Base-by-base conservation (phyloP, 1,139 yeast species). In the Geotrichum phurueaensis region DNA sequence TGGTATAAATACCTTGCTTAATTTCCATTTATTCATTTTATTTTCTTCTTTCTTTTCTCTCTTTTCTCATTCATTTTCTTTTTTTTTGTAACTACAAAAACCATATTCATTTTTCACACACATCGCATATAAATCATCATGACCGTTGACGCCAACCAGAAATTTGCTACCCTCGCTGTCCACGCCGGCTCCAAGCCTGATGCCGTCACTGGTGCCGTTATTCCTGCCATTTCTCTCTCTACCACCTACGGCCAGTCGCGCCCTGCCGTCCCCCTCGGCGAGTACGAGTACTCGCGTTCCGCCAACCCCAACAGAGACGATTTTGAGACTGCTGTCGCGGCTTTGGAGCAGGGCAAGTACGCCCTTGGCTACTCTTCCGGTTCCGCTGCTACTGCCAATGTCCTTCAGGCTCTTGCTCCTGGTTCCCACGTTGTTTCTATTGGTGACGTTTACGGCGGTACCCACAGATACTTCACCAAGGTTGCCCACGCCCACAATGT, bases 371-470 rank as follows among this genome's bases (percentile, higher is more conserved):
- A 88, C 74, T 78, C 89, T 54, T 88, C 96, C 23, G 97, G 97
- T 60, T 86, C 92, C 59, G 96, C 96, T 61, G 83, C 92, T 66
- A 88, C 96, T 60, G 91, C 95, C 45, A 82, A 86, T 68, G 80
- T 90, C 57, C 76, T 89, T 67, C 96, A 89, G 75, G 81, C 88
- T 51, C 78, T 89, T 69, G 86, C 90, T 54, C 81, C 83, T 66
- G 87, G 86, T 61, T 80, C 89, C 59, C 96, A 89, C 70, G 87
- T 87, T 58, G 80, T 89, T 60, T 85, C 94, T 59, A 85, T 89
- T 69, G 94, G 90, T 68, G 97, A 90, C 70, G 96, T 90, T 56
- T 90, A 90, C 75, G 96, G 96, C 65, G 96, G 97, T 70, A 89
- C 96, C 64, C 95, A 89, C 78, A 82, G 96, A 75, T 89, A 89